Evolutionary conservation across 768 basidiomycete genomes (phyloP), one percentile per base, ranked within the genome.

Genomic region (Lactarius akahatsu): DNA sequence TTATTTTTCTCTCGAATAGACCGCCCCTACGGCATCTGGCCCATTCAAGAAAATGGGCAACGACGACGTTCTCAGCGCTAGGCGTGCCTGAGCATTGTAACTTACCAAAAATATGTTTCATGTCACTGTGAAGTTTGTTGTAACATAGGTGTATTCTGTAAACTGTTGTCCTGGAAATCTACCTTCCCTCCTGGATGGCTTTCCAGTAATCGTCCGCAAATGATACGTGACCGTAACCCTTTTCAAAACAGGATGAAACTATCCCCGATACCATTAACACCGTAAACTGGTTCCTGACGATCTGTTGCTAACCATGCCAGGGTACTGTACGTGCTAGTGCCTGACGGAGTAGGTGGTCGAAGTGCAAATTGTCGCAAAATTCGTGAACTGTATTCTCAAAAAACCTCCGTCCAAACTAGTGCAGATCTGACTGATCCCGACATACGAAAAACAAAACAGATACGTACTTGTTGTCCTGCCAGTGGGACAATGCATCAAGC

Each of bases 41-140:
- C 57, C 61, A 9, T 61, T 63, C 47, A 62, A 69, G 52, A 45
- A 67, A 58, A 63, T 60, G 30, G 34, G 54, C 43, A 40, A 34
- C 16, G 45, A 58, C 23, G 59, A 65, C n/a, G n/a, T 56, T 4
- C 36, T 50, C 20, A 20, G 41, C 13, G 63, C 47, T 18, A 57
- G n/a, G 55, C 41, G 61, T 56, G 57, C 61, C 50, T 63, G 58
- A 60, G 45, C 23, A 38, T 47, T 50, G 13, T 18, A 56, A 9
- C 55, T 20, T 47, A 4, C 23, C 23, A 13, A 45, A 45, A 45
- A 32, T 32, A 8, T 32, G 32, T 32, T 32, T 7, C 32, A 32
- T 32, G 30, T 50, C 10, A 50, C 11, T 9, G 47, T 50, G 50
- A 13, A 23, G 36, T 9, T 11, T 36, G 26, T 43, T 62, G 60